Percentiles rank a stretch among this genome's conserved stretches.
Conservation (phyloP, 768 basidiomycete genomes). For the Calocybe indica region DNA sequence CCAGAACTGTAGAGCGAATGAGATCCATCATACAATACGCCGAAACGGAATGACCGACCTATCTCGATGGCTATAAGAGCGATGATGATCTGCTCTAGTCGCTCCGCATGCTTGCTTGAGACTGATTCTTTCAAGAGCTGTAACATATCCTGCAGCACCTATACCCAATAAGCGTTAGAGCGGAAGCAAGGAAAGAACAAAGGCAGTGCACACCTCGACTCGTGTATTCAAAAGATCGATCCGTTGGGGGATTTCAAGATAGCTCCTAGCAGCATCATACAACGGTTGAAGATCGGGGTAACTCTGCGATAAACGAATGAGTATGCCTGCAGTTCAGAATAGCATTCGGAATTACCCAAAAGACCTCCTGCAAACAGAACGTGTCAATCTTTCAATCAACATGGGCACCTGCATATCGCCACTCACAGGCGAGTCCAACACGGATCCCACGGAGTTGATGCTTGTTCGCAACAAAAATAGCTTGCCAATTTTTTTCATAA, state of each 20-base stretch:
- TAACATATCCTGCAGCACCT: constrained; percentile 97
- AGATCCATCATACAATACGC: constrained; percentile 3
- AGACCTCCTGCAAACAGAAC: constrained; percentile 62
- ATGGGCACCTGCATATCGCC: constrained; percentile 1
- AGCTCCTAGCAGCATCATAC: constrained; percentile 89
- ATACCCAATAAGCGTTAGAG: constrained; percentile 1
- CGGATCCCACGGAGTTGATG: constrained; percentile 93
- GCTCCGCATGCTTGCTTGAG: constrained; percentile 83
- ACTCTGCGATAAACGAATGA: constrained; percentile 42
- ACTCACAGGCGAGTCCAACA: constrained; percentile 90
- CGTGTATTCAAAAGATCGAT: constrained; percentile 91
- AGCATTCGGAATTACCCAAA: constrained; percentile 58
- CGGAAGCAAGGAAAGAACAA: constrained; percentile 1
- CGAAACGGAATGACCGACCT: constrained; percentile 33
- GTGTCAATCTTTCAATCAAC: constrained; percentile 5
- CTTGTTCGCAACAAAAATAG: constrained; percentile 90
- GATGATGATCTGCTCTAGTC: constrained; percentile 91
- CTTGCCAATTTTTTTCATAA: constrained; percentile 96
- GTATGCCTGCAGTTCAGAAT: not conserved
- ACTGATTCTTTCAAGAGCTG: constrained; percentile 93
- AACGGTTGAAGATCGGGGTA: constrained; percentile 94
- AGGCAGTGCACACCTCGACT: constrained; percentile 60
- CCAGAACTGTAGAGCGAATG: constrained; percentile 50
- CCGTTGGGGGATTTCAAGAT: constrained; percentile 91
- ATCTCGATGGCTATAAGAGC: constrained; percentile 87